These are phyloP conservation scores for Cutaneotrichosporon cutaneum DNA, from an alignment of 1,284 basidiomycete species.

Conservation along the genomic window DNA sequence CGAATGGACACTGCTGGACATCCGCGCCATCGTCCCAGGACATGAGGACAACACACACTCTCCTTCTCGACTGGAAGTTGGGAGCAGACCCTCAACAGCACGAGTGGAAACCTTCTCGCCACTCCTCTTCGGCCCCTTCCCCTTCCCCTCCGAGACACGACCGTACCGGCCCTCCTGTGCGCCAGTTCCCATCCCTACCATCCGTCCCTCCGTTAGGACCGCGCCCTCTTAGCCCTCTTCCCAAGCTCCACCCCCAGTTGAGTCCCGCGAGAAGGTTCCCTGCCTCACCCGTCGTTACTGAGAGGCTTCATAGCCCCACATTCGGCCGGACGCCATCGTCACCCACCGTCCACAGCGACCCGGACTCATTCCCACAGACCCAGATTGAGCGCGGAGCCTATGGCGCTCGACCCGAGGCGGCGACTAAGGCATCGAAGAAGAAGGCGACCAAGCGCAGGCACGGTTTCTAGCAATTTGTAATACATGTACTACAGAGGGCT, in stretches of 20 bases:
- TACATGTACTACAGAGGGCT: background rate
- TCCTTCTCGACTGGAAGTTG: slow-evolving; percentile 37
- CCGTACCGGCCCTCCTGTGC: background rate
- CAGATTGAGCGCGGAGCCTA: slow-evolving; percentile 39
- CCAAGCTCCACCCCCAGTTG: background rate
- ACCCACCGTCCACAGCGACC: background rate
- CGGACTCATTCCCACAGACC: slow-evolving; percentile 13
- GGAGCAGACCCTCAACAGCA: slow-evolving; percentile 25
- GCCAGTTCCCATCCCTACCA: background rate
- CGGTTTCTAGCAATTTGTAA: slow-evolving; percentile 33
- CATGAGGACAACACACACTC: background rate
- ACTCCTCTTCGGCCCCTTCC: background rate
- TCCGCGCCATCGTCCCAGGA: background rate
- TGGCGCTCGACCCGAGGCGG: slow-evolving; percentile 29
- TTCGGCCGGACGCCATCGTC: background rate
- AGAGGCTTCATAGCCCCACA: background rate
- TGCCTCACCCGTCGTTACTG: no score
- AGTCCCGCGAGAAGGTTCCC: background rate
- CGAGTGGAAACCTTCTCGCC: slow-evolving; percentile 22
- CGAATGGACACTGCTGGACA: background rate
- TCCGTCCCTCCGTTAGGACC: background rate
- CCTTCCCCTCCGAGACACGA: background rate
- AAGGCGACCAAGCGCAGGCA: slow-evolving; percentile 38
- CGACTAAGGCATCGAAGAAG: slow-evolving; percentile 22
- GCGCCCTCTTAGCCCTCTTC: background rate